phyloP scores from a whole-genome alignment of 2,329 filamentous ascomycete genomes.

The Raffaelea albimanens region DNA sequence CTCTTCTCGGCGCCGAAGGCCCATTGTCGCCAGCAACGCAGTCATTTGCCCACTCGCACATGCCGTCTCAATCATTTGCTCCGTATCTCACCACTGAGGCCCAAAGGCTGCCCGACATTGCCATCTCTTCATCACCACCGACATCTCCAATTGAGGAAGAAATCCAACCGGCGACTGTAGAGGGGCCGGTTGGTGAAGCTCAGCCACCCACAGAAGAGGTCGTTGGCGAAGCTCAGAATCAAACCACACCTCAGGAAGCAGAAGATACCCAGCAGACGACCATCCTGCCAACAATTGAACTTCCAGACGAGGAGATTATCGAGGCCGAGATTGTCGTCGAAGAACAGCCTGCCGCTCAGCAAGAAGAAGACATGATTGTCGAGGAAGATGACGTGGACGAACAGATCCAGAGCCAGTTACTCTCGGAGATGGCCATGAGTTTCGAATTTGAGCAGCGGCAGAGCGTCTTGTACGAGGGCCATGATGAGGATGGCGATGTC shows the following conservation, averaged over 20 bases:
- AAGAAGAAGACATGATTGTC: neutral
- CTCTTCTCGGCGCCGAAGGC: no score
- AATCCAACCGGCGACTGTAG: no score
- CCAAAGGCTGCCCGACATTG: no score
- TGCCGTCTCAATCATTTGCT: neutral
- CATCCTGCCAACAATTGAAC: neutral
- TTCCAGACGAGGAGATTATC: neutral
- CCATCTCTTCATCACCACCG: no score
- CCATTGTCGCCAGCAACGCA: conserved; percentile 4
- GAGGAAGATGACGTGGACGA: conserved; percentile 5
- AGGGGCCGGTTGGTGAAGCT: no score
- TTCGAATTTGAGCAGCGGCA: conserved; percentile 6
- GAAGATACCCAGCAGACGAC: neutral
- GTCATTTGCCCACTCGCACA: conserved; percentile 1
- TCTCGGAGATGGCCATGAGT: conserved; percentile 13
- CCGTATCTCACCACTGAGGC: neutral
- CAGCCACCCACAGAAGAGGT: no score
- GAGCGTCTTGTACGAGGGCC: neutral
- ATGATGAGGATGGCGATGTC: neutral
- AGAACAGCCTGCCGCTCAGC: neutral
- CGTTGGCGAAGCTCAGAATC: no score
- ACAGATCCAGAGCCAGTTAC: conserved; percentile 12
- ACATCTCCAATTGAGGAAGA: no score
- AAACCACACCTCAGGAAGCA: no score
- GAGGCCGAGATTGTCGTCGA: neutral